A percentile compares a stretch with the other conserved stretches of the same genome.
Evolutionary conservation across 257 asterid genomes (phyloP).

Genomic region (Jacaranda copaia): DNA sequence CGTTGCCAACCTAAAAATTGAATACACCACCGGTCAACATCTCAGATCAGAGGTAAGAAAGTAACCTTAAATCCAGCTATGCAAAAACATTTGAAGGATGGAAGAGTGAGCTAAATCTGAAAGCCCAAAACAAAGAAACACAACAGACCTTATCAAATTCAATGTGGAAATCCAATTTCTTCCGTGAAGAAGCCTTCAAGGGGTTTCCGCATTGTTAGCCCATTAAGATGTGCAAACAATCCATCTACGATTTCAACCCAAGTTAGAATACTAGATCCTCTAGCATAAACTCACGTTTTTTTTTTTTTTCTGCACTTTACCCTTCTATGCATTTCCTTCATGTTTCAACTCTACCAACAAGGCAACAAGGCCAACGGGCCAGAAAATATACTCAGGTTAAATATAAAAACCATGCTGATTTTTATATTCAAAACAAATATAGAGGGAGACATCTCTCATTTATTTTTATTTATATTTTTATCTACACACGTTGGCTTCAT

Average conservation of each 20-base stretch:
- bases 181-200: constrained; percentile 82
- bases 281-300: constrained; percentile 57
- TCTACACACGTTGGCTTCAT: constrained; percentile 13
- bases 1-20: constrained; percentile 97
- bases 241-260: constrained; percentile 99
- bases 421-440: constrained; percentile 18
- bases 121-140: constrained; percentile 65
- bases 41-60: constrained; percentile 73
- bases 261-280: constrained; percentile 82
- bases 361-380: constrained; percentile 31
- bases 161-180: constrained; percentile 87
- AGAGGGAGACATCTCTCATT: constrained; percentile 13
- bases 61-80: constrained; percentile 78
- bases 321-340: constrained; percentile 50
- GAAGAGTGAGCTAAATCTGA: constrained; percentile 63
- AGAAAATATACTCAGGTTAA: constrained; percentile 11
- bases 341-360: constrained; percentile 42
- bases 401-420: neutral
- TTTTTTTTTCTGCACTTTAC: constrained; percentile 51
- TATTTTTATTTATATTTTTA: neutral
- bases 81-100: constrained; percentile 68
- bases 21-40: constrained; percentile 89
- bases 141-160: constrained; percentile 90
- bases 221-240: constrained; percentile 89
- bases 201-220: constrained; percentile 93